A percentile compares a stretch with the other conserved stretches of the same genome.
Conservation (phyloP, 75 land plant genomes). For the Larix kaempferi region DNA sequence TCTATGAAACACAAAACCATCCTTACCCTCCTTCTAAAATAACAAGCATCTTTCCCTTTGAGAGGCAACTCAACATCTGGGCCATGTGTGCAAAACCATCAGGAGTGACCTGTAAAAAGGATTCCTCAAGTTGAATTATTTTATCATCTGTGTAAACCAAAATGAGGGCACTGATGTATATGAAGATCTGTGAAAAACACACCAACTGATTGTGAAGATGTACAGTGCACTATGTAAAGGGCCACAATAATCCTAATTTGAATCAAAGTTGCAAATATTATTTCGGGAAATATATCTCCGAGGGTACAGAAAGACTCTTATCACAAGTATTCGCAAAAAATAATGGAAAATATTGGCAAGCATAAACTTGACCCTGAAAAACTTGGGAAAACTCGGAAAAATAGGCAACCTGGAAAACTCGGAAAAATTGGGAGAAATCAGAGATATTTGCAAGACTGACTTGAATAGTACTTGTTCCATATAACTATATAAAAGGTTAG, state of each 20-base stretch:
- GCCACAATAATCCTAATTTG: too few relatives aligned
- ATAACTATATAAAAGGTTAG: background rate
- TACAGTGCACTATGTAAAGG: too few relatives aligned
- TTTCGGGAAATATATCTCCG: too few relatives aligned
- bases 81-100: constrained; percentile 88
- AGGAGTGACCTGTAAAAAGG: constrained; percentile 72
- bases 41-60: constrained; percentile 82
- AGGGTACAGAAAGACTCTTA: too few relatives aligned
- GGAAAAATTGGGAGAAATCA: too few relatives aligned
- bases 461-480: background rate
- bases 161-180: background rate
- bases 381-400: too few relatives aligned
- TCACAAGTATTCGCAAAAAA: too few relatives aligned
- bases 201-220: background rate
- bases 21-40: constrained; percentile 96
- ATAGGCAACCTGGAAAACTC: too few relatives aligned
- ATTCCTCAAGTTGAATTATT: background rate
- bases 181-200: background rate
- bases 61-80: constrained; percentile 54
- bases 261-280: too few relatives aligned
- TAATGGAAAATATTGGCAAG: too few relatives aligned
- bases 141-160: background rate
- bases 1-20: background rate
- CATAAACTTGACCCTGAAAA: too few relatives aligned
- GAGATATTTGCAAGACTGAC: too few relatives aligned